Percentiles rank a stretch among this genome's conserved stretches.
Conservation (phyloP, 2,329 filamentous ascomycete species). For the Monosporascus sp. region DNA sequence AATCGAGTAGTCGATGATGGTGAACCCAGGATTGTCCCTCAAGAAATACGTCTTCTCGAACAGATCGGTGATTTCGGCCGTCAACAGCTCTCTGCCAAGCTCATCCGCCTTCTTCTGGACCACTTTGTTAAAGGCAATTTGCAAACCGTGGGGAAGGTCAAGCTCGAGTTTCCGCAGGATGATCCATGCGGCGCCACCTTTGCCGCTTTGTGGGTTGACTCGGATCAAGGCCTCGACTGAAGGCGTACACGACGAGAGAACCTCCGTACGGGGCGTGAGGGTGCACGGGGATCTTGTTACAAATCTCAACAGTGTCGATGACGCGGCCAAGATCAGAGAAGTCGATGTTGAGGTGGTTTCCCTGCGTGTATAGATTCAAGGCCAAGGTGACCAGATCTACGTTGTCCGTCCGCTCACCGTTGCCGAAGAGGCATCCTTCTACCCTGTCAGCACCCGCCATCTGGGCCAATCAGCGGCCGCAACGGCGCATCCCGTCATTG, state of each 20-base stretch:
- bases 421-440: conserved; percentile 89
- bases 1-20: conserved; percentile 87
- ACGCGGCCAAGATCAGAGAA: conserved; percentile 84
- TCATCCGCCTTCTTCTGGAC: conserved; percentile 78
- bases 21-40: conserved; percentile 76
- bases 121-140: conserved; percentile 83
- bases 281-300: conserved; percentile 92
- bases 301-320: conserved; percentile 84
- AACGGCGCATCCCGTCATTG: conserved; percentile 82
- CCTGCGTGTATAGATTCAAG: conserved; percentile 92
- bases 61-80: conserved; percentile 78
- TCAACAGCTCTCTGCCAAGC: conserved; percentile 76
- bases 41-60: conserved; percentile 88
- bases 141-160: conserved; percentile 86
- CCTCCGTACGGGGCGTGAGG: conserved; percentile 87
- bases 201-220: conserved; percentile 94
- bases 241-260: conserved; percentile 85
- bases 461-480: conserved; percentile 89
- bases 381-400: conserved; percentile 90
- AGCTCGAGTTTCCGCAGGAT: conserved; percentile 84
- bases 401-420: conserved; percentile 93
- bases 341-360: conserved; percentile 77
- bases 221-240: conserved; percentile 92
- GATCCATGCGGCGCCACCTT: conserved; percentile 92
- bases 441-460: conserved; percentile 96